Evolutionary conservation across 2,329 filamentous ascomycete genomes (phyloP).

Genomic region (Teratosphaeria zuluensis): DNA sequence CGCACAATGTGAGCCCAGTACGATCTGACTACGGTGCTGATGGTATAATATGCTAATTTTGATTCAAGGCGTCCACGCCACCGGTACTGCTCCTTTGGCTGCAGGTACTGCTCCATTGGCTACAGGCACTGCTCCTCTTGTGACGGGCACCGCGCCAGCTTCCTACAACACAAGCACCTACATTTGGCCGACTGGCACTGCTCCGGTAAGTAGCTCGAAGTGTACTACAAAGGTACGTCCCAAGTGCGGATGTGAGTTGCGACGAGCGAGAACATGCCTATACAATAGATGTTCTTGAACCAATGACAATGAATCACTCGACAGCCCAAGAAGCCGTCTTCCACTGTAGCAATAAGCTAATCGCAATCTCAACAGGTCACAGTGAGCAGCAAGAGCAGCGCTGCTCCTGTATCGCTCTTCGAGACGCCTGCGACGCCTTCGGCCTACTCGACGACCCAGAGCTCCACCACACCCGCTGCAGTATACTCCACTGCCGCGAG

Average conservation of each 20-base stretch:
- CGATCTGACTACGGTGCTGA: background rate
- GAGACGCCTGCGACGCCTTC: background rate
- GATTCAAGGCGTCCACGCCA: background rate
- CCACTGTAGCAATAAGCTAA: background rate
- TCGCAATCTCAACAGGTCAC: background rate
- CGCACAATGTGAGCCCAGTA: conserved; percentile 20
- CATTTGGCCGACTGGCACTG: background rate
- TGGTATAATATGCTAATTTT: background rate
- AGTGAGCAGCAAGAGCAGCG: background rate
- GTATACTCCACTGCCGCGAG: background rate
- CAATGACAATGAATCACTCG: background rate
- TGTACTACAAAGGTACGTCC: background rate
- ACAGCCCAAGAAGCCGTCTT: background rate
- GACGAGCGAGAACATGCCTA: background rate
- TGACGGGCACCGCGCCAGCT: background rate
- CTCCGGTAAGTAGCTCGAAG: background rate
- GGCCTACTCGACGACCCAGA: too few species aligned
- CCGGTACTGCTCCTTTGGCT: background rate
- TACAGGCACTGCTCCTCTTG: background rate
- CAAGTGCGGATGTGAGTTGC: background rate
- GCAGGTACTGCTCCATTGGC: background rate
- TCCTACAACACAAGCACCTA: background rate
- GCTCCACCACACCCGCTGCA: too few species aligned
- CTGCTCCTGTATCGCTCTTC: background rate
- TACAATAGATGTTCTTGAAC: background rate